These are phyloP conservation scores for Hypoxylon lienhwacheense DNA, from an alignment of 495 filamentous ascomycete species.

Conservation along the genomic window DNA sequence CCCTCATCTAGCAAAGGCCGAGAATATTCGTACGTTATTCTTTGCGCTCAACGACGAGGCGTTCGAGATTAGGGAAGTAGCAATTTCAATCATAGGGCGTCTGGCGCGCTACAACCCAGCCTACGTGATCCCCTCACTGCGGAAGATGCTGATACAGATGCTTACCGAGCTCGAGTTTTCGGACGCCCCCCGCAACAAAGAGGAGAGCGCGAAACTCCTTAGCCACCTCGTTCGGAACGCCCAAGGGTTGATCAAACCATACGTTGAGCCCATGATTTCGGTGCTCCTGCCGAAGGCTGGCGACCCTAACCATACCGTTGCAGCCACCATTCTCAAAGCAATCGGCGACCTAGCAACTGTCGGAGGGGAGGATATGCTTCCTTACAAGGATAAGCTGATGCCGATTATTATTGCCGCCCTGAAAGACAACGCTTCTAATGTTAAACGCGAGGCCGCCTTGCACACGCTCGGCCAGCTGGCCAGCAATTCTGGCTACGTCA, in stretches of 20 bases:
- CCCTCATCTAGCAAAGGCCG: slow-evolving; percentile 87
- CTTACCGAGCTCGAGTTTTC: slow-evolving; percentile 94
- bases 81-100: slow-evolving; percentile 93
- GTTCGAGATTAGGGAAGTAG: slow-evolving; percentile 88
- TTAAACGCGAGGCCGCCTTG: slow-evolving; percentile 87
- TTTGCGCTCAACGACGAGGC: slow-evolving; percentile 95
- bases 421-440: slow-evolving; percentile 85
- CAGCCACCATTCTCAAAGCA: slow-evolving; percentile 87
- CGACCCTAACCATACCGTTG: slow-evolving; percentile 81
- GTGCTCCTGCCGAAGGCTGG: slow-evolving; percentile 85
- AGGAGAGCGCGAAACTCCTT: slow-evolving; percentile 91
- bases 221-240: slow-evolving; percentile 90
- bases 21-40: slow-evolving; percentile 94
- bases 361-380: slow-evolving; percentile 85
- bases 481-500: slow-evolving; percentile 95
- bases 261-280: slow-evolving; percentile 91
- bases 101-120: slow-evolving; percentile 90
- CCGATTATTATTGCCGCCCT: slow-evolving; percentile 88
- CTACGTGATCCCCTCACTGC: slow-evolving; percentile 91
- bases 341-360: slow-evolving; percentile 92
- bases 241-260: slow-evolving; percentile 86
- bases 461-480: slow-evolving; percentile 89
- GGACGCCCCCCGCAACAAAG: slow-evolving; percentile 88
- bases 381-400: slow-evolving; percentile 88
- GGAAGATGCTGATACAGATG: slow-evolving; percentile 93